These are phyloP conservation scores for Exophiala sp. DNA, from an alignment of 2,329 filamentous ascomycete genomes.

Conservation along the genomic window DNA sequence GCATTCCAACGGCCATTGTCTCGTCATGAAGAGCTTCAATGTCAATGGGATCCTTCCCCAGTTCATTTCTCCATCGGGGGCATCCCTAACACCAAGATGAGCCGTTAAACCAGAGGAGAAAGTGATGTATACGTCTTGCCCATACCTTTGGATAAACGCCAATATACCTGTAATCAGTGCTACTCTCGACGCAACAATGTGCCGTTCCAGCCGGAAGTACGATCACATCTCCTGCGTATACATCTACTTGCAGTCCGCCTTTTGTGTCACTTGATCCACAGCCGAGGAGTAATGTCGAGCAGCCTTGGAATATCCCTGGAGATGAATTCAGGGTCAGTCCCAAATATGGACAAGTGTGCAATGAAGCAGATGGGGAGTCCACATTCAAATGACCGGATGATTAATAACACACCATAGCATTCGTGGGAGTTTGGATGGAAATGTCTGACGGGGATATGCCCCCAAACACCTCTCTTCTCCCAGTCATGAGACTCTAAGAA, in stretches of 20 bases:
- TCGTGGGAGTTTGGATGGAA: slow-evolving; percentile 40
- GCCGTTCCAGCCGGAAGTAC: slow-evolving; percentile 36
- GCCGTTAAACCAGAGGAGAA: background rate
- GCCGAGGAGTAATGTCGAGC: slow-evolving; percentile 28
- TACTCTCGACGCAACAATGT: slow-evolving; percentile 33
- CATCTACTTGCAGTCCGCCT: slow-evolving; percentile 23
- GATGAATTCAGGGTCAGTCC: slow-evolving; percentile 18
- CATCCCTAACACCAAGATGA: slow-evolving; percentile 17
- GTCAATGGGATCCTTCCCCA: slow-evolving; percentile 25
- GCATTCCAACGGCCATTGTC: slow-evolving; percentile 23
- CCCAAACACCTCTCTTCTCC: slow-evolving; percentile 34
- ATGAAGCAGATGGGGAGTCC: background rate
- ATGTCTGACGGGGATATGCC: slow-evolving; percentile 29
- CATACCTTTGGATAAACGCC: slow-evolving; percentile 36
- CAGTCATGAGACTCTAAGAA: slow-evolving; percentile 34
- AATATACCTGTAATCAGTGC: slow-evolving; percentile 34
- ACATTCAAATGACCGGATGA: background rate
- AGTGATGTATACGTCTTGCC: background rate
- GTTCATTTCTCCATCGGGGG: slow-evolving; percentile 28
- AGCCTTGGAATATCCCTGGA: slow-evolving; percentile 16
- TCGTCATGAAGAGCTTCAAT: slow-evolving; percentile 14
- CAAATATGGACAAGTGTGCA: slow-evolving; percentile 26
- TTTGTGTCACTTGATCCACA: slow-evolving; percentile 29
- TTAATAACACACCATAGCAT: slow-evolving; percentile 33
- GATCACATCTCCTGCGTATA: slow-evolving; percentile 35